Conservation (phyloP, 305 asterid species). For the Fraxinus nigra region DNA sequence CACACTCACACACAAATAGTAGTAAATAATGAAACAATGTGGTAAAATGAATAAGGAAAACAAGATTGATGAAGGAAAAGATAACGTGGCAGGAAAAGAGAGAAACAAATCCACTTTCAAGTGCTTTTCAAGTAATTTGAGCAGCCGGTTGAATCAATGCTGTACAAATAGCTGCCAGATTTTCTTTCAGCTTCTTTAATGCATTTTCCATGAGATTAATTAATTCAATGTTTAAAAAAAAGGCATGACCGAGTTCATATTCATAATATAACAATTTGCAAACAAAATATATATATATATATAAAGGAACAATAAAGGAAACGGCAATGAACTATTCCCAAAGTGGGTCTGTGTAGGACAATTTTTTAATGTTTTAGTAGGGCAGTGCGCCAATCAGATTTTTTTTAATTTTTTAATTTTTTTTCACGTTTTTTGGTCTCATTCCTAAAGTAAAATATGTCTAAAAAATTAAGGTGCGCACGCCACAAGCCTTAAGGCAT, state of each 20-base stretch:
- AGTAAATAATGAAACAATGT: background rate
- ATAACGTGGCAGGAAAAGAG: background rate
- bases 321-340: background rate
- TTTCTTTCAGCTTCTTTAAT: background rate
- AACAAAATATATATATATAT: background rate
- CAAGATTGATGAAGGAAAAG: background rate
- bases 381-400: too few species aligned
- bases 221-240: background rate
- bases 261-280: background rate
- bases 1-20: background rate
- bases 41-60: background rate
- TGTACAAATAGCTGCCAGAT: background rate
- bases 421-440: background rate
- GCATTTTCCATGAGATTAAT: background rate
- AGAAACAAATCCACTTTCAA: background rate
- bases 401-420: too few species aligned
- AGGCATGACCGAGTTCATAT: background rate
- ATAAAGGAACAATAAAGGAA: background rate
- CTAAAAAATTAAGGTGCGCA: background rate
- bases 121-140: background rate
- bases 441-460: background rate
- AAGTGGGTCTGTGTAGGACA: background rate
- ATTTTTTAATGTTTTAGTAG: too few species aligned
- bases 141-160: background rate
- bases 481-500: background rate